These are phyloP conservation scores for Pterocarpus macrocarpus DNA, from an alignment of 306 rosid species.

Conservation along the genomic window DNA sequence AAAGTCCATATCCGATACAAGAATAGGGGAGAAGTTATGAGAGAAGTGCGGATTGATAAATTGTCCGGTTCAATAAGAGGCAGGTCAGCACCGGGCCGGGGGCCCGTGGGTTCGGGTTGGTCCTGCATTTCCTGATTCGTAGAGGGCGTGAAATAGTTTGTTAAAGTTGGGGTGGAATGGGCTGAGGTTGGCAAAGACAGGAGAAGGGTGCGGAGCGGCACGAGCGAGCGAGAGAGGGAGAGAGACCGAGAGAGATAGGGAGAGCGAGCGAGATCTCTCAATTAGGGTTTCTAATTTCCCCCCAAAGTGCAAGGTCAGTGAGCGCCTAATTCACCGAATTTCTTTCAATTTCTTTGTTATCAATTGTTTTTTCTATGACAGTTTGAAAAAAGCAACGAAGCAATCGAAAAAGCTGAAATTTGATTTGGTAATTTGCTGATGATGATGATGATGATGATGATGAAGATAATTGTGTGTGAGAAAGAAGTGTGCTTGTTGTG, in stretches of 20 bases:
- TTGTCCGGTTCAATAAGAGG: too few relatives aligned
- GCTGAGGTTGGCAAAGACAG: neutral
- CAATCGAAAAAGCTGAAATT: constrained; percentile 59
- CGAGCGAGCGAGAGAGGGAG: constrained; percentile 47
- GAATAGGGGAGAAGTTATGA: too few relatives aligned
- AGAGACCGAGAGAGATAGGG: constrained; percentile 11
- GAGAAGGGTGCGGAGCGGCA: constrained; percentile 38
- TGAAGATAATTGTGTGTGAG: constrained; percentile 74
- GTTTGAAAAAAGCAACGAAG: constrained; percentile 22
- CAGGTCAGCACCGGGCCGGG: too few relatives aligned
- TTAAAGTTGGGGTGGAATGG: neutral
- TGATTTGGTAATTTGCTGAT: constrained; percentile 55
- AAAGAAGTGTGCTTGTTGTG: constrained; percentile 86
- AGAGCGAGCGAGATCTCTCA: constrained; percentile 55
- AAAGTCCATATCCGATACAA: too few relatives aligned
- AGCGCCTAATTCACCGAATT: constrained; percentile 53
- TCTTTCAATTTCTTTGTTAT: constrained; percentile 38
- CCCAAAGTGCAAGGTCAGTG: constrained; percentile 89
- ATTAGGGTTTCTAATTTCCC: constrained; percentile 62
- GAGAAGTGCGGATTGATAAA: too few relatives aligned
- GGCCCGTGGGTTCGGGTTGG: too few relatives aligned
- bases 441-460: constrained; percentile 50
- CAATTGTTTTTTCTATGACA: constrained; percentile 43
- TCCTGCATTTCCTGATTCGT: too few relatives aligned
- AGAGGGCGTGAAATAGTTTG: neutral